Percentiles rank a stretch among this genome's conserved stretches.
Conservation (phyloP, 2,329 filamentous ascomycete species). For the Aspergillus calidoustus region DNA sequence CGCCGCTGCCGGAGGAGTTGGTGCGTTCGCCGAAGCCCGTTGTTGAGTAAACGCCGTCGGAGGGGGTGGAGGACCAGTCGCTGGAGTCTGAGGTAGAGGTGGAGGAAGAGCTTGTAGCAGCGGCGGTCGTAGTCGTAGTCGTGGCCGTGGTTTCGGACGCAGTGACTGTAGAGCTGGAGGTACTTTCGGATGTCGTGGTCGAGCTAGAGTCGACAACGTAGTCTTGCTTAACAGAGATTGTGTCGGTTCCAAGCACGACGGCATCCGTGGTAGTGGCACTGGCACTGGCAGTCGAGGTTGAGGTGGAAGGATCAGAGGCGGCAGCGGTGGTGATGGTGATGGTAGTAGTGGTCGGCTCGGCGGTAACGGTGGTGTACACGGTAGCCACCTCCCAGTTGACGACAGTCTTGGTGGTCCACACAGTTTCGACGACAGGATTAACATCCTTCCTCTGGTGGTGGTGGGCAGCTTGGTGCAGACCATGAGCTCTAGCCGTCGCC, state of each 20-base stretch:
- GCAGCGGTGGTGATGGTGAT: background rate
- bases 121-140: background rate
- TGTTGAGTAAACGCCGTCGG: conserved; percentile 25
- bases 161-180: background rate
- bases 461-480: background rate
- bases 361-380: background rate
- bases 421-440: background rate
- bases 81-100: conserved; percentile 6
- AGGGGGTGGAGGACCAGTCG: conserved; percentile 30
- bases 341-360: background rate
- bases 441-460: background rate
- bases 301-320: background rate
- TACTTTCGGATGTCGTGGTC: background rate
- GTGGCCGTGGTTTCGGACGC: conserved; percentile 5
- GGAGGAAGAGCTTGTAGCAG: conserved; percentile 1
- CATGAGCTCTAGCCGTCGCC: background rate
- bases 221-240: background rate
- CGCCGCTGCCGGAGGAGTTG: conserved; percentile 21
- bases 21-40: conserved; percentile 29
- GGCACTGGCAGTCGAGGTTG: background rate
- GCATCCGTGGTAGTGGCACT: background rate
- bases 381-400: background rate
- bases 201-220: background rate
- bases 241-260: background rate
- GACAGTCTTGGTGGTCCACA: background rate